Percentiles rank a stretch among this genome's conserved stretches.
phyloP scores from a whole-genome alignment of 192 early-diverging fungal genomes.

The Coemansia sp. region DNA sequence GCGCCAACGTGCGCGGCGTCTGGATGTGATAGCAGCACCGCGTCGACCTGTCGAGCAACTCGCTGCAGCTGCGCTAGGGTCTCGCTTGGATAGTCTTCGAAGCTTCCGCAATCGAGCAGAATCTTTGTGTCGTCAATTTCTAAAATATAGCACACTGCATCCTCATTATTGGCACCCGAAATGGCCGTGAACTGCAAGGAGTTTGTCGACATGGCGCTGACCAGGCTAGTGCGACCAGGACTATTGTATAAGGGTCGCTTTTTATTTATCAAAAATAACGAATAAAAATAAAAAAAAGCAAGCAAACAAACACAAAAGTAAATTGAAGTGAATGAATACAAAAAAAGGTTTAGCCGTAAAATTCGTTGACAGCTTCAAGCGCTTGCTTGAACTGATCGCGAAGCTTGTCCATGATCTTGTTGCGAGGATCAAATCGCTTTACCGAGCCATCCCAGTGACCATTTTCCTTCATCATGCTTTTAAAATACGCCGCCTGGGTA shows the following conservation, averaged over 20 bases:
- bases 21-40: slow-evolving; percentile 85
- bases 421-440: slow-evolving; percentile 55
- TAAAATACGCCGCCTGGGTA: slow-evolving; percentile 70
- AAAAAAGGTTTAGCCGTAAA: slow-evolving; percentile 20
- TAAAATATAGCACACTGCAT: slow-evolving; percentile 86
- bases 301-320: slow-evolving; percentile 5
- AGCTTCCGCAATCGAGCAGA: slow-evolving; percentile 94
- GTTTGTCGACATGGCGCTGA: slow-evolving; percentile 28
- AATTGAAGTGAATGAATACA: too few relatives aligned
- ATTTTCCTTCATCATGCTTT: slow-evolving; percentile 66
- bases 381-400: slow-evolving; percentile 37
- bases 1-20: slow-evolving; percentile 88
- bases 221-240: neutral
- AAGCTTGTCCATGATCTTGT: slow-evolving; percentile 36
- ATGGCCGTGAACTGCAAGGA: slow-evolving; percentile 83
- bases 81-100: slow-evolving; percentile 72
- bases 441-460: slow-evolving; percentile 62
- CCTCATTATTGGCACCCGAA: slow-evolving; percentile 82
- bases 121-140: slow-evolving; percentile 93
- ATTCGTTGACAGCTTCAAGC: slow-evolving; percentile 22
- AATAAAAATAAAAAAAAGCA: slow-evolving; percentile 2
- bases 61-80: slow-evolving; percentile 67
- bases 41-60: slow-evolving; percentile 86
- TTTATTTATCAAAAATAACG: neutral
- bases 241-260: neutral